A percentile compares a stretch with the other conserved stretches of the same genome.
These are phyloP conservation scores for Saccharomyces jurei DNA, from an alignment of 805 yeast species.

Conservation along the genomic window DNA sequence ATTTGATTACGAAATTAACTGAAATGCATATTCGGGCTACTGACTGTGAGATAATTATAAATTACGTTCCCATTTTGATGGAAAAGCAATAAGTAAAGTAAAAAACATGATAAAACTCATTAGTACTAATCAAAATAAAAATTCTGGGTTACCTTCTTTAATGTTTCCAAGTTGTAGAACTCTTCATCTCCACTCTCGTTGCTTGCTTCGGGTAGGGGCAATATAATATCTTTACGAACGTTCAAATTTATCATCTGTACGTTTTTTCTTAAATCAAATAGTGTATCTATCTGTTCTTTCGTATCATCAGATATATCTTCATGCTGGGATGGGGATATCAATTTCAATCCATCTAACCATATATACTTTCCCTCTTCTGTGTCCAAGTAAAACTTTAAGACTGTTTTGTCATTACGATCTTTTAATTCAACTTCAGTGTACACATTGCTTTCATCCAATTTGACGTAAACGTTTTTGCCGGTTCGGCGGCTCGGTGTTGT, in stretches of 20 bases:
- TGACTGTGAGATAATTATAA: not conserved
- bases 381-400: constrained; percentile 60
- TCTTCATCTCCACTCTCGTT: constrained; percentile 17
- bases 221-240: constrained; percentile 6
- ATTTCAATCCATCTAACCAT: constrained; percentile 73
- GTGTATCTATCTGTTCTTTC: constrained; percentile 35
- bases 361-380: constrained; percentile 58
- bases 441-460: constrained; percentile 44
- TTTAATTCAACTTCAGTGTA: constrained; percentile 49
- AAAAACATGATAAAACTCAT: not conserved
- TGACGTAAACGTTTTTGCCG: not conserved
- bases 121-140: constrained; percentile 22
- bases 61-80: no score
- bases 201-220: not conserved
- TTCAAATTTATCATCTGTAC: constrained; percentile 41
- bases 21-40: not conserved
- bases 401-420: constrained; percentile 34
- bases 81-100: no score
- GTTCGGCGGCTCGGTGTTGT: constrained; percentile 17
- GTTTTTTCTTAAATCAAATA: constrained; percentile 39
- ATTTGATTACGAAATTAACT: not conserved
- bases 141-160: constrained; percentile 18
- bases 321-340: constrained; percentile 33
- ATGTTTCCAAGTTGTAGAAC: constrained; percentile 18
- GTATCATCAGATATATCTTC: constrained; percentile 36